Evolutionary conservation across 352 stramenopile genomes (phyloP).

Genomic region (Globisporangium lucens): DNA sequence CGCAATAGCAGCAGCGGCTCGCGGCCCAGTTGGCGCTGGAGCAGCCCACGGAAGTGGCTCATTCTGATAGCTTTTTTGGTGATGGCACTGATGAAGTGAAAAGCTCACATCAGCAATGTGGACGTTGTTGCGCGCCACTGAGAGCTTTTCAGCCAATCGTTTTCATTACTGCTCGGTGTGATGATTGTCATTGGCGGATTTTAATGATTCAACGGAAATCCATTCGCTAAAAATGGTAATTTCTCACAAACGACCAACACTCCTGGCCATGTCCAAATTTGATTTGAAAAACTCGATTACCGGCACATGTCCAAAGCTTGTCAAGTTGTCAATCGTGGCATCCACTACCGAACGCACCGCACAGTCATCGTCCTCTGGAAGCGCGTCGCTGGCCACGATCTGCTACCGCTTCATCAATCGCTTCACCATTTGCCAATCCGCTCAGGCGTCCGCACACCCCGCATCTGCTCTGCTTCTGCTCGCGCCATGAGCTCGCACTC

Average conservation of each 20-base stretch:
- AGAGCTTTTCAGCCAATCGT: slow-evolving; percentile 5
- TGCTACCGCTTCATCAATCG: background rate
- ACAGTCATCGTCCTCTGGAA: no score
- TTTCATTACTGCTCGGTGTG: background rate
- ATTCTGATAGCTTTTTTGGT: background rate
- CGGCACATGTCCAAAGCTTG: no score
- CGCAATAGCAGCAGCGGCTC: background rate
- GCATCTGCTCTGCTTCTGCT: background rate
- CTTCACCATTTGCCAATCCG: background rate
- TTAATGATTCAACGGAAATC: background rate
- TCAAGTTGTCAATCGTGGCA: background rate
- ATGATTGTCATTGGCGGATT: background rate
- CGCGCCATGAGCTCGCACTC: background rate
- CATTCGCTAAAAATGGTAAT: background rate
- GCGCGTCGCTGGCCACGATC: background rate
- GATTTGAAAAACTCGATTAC: no score
- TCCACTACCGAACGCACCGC: background rate
- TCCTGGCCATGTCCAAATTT: background rate
- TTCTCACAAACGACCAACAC: background rate
- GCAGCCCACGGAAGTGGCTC: slow-evolving; percentile 1
- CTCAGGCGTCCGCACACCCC: background rate
- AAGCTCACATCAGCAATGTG: background rate
- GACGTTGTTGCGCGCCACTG: background rate
- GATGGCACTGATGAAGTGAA: background rate
- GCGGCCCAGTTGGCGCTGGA: background rate